Base-by-base conservation (phyloP, 441 rosid genomes). In the Erysimum cheiri region DNA sequence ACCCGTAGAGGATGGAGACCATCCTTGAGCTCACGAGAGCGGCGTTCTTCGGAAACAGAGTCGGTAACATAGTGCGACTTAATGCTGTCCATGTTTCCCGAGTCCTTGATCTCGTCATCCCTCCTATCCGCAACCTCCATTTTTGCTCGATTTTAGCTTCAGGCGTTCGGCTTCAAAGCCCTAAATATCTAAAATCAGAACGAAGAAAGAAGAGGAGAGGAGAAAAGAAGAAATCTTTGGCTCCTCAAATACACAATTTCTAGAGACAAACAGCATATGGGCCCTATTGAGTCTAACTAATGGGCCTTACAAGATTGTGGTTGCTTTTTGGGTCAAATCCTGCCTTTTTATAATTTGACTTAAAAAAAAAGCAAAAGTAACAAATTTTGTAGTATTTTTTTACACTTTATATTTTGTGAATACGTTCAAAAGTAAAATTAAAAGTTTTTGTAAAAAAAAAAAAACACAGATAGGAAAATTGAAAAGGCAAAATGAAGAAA, bases 1-100 rank as follows among this genome's bases (percentile, higher is more conserved):
- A 91, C 97, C 97, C 87, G 86, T 49, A 94, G 94, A 75, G 99
- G 95, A 74, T 95, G 98, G 19, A 92, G 78, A 52, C 96, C 88
- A 71, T 88, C 91, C 66, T 95, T 90, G 72, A 89, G 92, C 17
- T 90, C 98, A 48, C 88, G 94, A 40, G 90, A 84, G 32, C 80
- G 83, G 73, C 96, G 93, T 75, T 94, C 92, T 74, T 94, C 91
- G 60, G 80, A 11, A 40, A 59, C 60, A 14, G 71, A 66, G 64
- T 75, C 80, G 12, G 78, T 53, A 52, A 46, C 64, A 13, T 72
- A 43, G 22, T 56, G 72, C 33, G 72, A 69, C 55, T 68, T 68
- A 15, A 81, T 24, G 62, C 50, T 81, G 12, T 41, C 60, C 48
- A 60, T 63, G 53, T 67, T 62, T 12, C 58, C 65, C 0, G 74